Percentiles rank a stretch among this genome's conserved stretches.
Evolutionary conservation across 768 basidiomycete species (phyloP).

Genomic region (Serendipita sp.): DNA sequence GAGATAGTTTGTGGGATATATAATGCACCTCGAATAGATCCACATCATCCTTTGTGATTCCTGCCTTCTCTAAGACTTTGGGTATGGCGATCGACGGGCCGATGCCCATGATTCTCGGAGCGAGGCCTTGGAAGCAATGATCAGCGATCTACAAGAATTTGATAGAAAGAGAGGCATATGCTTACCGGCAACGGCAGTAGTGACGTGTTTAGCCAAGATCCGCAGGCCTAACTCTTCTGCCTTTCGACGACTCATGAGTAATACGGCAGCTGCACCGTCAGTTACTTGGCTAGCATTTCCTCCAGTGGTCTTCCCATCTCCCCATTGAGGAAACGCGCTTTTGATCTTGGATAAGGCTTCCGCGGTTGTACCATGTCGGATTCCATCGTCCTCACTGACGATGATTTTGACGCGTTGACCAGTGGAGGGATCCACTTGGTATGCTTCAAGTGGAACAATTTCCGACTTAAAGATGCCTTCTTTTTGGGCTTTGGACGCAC

Average conservation of each 20-base stretch:
- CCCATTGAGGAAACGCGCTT: conserved; percentile 75
- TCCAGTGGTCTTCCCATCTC: conserved; percentile 54
- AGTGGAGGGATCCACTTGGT: conserved; percentile 12
- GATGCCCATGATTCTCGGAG: conserved; percentile 78
- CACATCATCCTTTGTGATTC: conserved; percentile 51
- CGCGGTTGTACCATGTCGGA: conserved; percentile 57
- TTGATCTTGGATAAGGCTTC: conserved; percentile 47
- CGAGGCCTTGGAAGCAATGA: conserved; percentile 32
- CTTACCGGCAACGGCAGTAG: conserved; percentile 52
- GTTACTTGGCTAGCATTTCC: conserved; percentile 72
- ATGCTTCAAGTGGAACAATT: conserved; percentile 48
- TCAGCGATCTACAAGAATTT: background rate
- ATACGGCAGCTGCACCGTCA: conserved; percentile 66
- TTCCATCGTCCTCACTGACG: conserved; percentile 59
- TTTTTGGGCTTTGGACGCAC: conserved; percentile 59
- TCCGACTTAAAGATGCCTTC: conserved; percentile 48
- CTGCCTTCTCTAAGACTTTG: conserved; percentile 48
- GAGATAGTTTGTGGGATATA: background rate
- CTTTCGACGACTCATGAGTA: conserved; percentile 67
- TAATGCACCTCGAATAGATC: conserved; percentile 61
- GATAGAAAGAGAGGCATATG: conserved; percentile 1
- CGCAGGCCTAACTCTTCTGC: conserved; percentile 59
- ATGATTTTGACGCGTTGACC: conserved; percentile 23
- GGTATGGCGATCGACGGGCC: conserved; percentile 79
- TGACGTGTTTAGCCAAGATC: conserved; percentile 65